Conservation (phyloP, 78 protist species). For the Speleostelium caveatum region DNA sequence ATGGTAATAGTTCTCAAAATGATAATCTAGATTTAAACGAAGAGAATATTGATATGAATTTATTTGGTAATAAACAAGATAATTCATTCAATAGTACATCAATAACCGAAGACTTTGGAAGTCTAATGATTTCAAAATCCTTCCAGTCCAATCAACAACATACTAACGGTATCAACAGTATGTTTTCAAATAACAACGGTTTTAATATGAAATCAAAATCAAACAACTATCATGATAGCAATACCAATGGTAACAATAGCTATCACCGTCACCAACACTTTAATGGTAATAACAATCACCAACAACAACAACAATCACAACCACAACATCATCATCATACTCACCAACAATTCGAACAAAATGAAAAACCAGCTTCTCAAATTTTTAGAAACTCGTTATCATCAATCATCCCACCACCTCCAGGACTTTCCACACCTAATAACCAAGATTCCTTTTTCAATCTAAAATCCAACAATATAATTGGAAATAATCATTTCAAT, state of each 20-base stretch:
- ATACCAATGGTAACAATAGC: background rate
- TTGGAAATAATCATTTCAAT: too few species aligned
- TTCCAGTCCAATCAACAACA: too few species aligned
- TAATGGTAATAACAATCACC: background rate
- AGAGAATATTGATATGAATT: too few species aligned
- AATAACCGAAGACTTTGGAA: too few species aligned
- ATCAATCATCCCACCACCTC: constrained; percentile 4
- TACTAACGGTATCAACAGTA: background rate
- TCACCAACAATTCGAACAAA: constrained; percentile 3
- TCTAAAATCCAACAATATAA: background rate
- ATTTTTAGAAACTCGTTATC: background rate
- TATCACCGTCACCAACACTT: constrained; percentile 1
- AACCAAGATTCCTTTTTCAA: background rate
- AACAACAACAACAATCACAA: background rate
- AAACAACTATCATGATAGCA: background rate
- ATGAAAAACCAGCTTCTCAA: background rate
- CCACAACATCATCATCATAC: background rate
- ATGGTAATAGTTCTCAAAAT: too few species aligned
- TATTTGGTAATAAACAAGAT: too few species aligned
- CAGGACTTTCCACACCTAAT: background rate
- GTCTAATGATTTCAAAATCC: too few species aligned
- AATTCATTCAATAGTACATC: too few species aligned
- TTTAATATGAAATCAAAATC: background rate
- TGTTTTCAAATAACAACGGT: background rate
- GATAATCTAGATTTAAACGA: too few species aligned